Evolutionary conservation across 1,284 basidiomycete genomes (phyloP).

Genomic region (Melanopsichium pennsylvanicum): DNA sequence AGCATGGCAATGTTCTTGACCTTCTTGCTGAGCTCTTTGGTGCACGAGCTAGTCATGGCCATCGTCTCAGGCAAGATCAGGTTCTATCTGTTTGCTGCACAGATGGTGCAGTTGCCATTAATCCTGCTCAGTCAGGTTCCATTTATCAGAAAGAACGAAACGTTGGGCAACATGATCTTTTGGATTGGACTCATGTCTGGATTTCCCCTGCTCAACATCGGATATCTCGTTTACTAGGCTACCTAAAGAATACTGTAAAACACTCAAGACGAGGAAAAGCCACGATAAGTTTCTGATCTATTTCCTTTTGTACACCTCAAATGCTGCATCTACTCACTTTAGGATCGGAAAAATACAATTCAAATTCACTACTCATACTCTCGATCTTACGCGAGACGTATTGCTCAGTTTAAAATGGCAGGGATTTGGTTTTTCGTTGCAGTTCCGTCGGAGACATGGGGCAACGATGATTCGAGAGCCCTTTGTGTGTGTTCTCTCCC

Average conservation of each 20-base stretch:
- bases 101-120: constrained; percentile 90
- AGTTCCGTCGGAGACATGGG: too few relatives aligned
- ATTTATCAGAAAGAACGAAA: constrained; percentile 51
- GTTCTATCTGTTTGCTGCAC: constrained; percentile 65
- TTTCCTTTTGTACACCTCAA: too few relatives aligned
- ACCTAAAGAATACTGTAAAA: too few relatives aligned
- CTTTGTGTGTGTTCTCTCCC: too few relatives aligned
- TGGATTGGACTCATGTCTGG: constrained; percentile 85
- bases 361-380: too few relatives aligned
- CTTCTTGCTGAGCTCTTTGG: constrained; percentile 73
- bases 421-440: too few relatives aligned
- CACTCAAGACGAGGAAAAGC: not conserved
- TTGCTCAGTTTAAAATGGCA: too few relatives aligned
- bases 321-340: too few relatives aligned
- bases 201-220: constrained; percentile 89
- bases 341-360: too few relatives aligned
- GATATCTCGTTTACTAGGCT: constrained; percentile 68
- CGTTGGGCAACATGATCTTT: constrained; percentile 74
- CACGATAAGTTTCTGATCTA: not conserved
- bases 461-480: too few relatives aligned
- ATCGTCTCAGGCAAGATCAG: constrained; percentile 66
- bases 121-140: constrained; percentile 77
- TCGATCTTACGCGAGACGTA: too few relatives aligned
- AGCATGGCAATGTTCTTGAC: constrained; percentile 86
- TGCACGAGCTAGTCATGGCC: constrained; percentile 95